These are phyloP conservation scores for Epichloe amarillans DNA, from an alignment of 2,329 filamentous ascomycete genomes.

Conservation along the genomic window DNA sequence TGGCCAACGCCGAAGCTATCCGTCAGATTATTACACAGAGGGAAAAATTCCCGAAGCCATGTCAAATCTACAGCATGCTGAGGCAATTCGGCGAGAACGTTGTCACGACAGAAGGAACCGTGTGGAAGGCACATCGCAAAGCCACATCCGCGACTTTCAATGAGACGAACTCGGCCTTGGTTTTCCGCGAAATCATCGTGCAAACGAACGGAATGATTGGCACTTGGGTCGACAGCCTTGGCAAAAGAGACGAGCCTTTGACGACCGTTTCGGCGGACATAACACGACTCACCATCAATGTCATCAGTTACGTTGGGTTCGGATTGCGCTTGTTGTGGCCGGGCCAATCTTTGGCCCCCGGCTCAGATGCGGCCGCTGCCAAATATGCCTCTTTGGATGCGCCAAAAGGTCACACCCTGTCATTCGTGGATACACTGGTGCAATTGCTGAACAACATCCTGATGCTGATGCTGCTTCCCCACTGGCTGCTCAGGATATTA, in stretches of 20 bases:
- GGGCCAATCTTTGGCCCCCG: constrained; percentile 37
- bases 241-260: constrained; percentile 28
- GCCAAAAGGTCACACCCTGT: constrained; percentile 44
- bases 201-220: constrained; percentile 51
- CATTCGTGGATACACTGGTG: constrained; percentile 50
- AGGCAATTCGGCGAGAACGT: constrained; percentile 55
- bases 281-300: constrained; percentile 46
- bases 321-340: constrained; percentile 49
- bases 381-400: constrained; percentile 35
- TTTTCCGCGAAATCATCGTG: constrained; percentile 46
- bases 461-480: constrained; percentile 45
- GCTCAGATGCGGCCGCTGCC: constrained; percentile 28
- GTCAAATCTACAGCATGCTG: constrained; percentile 22
- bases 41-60: constrained; percentile 49
- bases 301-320: constrained; percentile 57
- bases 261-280: constrained; percentile 47
- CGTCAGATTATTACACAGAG: constrained; percentile 51
- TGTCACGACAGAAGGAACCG: constrained; percentile 52
- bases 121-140: constrained; percentile 63
- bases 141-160: constrained; percentile 60
- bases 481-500: constrained; percentile 37
- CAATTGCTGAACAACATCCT: constrained; percentile 50
- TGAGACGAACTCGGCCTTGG: constrained; percentile 58
- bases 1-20: constrained; percentile 51
- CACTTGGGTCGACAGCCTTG: constrained; percentile 35